A percentile compares a stretch with the other conserved stretches of the same genome.
phyloP scores from a whole-genome alignment of 805 yeast genomes.

The Alloascoidea africana region DNA sequence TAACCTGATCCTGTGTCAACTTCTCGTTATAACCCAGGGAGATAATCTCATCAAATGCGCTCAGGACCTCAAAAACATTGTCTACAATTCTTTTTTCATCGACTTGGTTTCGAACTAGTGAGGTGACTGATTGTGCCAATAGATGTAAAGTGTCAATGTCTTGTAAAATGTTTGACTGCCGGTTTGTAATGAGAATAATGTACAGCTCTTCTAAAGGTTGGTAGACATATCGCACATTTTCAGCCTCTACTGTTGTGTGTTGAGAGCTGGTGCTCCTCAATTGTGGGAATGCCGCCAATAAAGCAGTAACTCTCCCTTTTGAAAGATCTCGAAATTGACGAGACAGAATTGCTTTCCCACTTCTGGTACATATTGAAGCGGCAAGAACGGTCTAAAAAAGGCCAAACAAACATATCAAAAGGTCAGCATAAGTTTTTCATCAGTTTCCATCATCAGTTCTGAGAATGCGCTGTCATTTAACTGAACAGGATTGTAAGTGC shows the following conservation, averaged over 20 bases:
- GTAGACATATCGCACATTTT: slow-evolving; percentile 80
- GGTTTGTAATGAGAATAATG: slow-evolving; percentile 80
- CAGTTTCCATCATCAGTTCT: too few relatives aligned
- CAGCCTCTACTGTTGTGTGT: slow-evolving; percentile 91
- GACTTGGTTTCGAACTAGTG: slow-evolving; percentile 48
- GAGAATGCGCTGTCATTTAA: too few relatives aligned
- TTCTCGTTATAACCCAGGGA: slow-evolving; percentile 84
- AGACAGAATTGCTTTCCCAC: slow-evolving; percentile 84
- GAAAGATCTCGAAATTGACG: slow-evolving; percentile 82
- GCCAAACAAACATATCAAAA: too few relatives aligned
- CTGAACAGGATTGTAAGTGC: too few relatives aligned
- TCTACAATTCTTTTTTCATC: slow-evolving; percentile 76
- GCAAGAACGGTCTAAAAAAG: slow-evolving; percentile 56
- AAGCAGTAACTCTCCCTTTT: slow-evolving; percentile 72
- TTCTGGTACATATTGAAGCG: slow-evolving; percentile 86
- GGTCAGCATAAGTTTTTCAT: too few relatives aligned
- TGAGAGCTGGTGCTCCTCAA: slow-evolving; percentile 57
- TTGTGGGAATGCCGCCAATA: slow-evolving; percentile 75
- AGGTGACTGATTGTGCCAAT: slow-evolving; percentile 69
- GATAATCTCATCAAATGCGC: slow-evolving; percentile 90
- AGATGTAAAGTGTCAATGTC: slow-evolving; percentile 86
- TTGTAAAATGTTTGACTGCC: slow-evolving; percentile 81
- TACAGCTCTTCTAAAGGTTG: slow-evolving; percentile 92
- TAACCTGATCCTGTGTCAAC: slow-evolving; percentile 65
- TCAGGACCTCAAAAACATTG: slow-evolving; percentile 75